Percentiles rank a stretch among this genome's conserved stretches.
Evolutionary conservation across 441 rosid species (phyloP).

Genomic region (Codiaeum variegatum): DNA sequence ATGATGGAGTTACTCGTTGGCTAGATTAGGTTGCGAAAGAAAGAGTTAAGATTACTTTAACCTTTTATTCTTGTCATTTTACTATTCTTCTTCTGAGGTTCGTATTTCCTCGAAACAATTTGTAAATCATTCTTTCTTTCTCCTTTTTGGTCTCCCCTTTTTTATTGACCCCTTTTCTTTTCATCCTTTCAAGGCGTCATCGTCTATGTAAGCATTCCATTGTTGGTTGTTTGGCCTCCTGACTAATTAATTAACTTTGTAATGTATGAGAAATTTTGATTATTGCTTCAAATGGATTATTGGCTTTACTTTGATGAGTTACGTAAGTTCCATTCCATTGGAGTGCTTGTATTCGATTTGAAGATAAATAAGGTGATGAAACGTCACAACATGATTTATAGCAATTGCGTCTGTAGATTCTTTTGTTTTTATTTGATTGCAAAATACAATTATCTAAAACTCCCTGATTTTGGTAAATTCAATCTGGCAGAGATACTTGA

Average conservation of each 20-base stretch:
- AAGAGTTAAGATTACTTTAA: slow-evolving; percentile 2
- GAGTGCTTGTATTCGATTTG: not conserved
- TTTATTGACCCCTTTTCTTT: not conserved
- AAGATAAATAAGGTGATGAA: too few relatives aligned
- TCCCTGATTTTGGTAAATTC: too few relatives aligned
- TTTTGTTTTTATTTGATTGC: not conserved
- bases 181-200: slow-evolving; percentile 5
- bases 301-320: not conserved
- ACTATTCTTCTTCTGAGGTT: slow-evolving; percentile 24
- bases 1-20: slow-evolving; percentile 91
- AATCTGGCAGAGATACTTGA: too few relatives aligned
- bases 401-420: not conserved
- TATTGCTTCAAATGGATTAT: not conserved
- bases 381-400: not conserved
- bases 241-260: slow-evolving; percentile 12
- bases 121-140: slow-evolving; percentile 45
- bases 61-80: slow-evolving; percentile 13
- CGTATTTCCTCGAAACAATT: slow-evolving; percentile 26
- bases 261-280: slow-evolving; percentile 9
- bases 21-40: slow-evolving; percentile 44
- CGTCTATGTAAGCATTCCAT: slow-evolving; percentile 11
- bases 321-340: not conserved
- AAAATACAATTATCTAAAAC: not conserved
- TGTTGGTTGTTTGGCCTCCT: slow-evolving; percentile 15
- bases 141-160: not conserved